Base-by-base conservation (phyloP, 805 yeast species). In the Cyberlindnera nakhonratchasimensis region DNA sequence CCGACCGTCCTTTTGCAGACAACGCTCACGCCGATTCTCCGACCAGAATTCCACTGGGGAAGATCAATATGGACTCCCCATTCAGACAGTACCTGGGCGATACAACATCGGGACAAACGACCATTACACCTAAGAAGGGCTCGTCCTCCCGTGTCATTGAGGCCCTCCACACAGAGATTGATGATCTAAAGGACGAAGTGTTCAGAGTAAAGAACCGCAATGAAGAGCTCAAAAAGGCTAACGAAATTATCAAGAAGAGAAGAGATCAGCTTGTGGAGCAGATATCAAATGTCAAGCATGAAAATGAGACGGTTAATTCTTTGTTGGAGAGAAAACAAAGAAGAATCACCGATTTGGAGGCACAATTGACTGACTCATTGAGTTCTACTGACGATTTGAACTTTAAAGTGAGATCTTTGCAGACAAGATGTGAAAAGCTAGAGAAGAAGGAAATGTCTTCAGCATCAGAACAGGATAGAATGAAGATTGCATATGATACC, bases 291-390 rank as follows among this genome's bases (percentile, higher is more conserved):
- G 68, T 84, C 29, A 82, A 82, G 60, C 90, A 84, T 59, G 91
- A 87, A 54, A 82, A 82, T 52, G 89, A 85, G 49, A 82, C 82
- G 67, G 69, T 83, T 32, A 81, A 75, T 53, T 79, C 88, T 1
- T 64, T 85, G 48, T 63, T 86, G 45, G 77, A 74, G 47, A 67
- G 95, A 39, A 84, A 85, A 54, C 88, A 84, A 52, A 70, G 90
- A 39, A 68, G 86, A 40, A 74, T 85, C 20, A 54, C 66, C 23
- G 91, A 83, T 50, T 63, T 86, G 52, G 95, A 87, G 58, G 66
- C 63, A 30, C 79, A 77, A 50, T 61, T 74, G 43, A 70, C 70
- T 40, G 78, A 74, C 18, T 52, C 75, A n/a, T 53, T 66, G 31
- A 66, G 76, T 7, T 58, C 63, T 17, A 67, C 70, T 23, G 84